Percentiles rank a stretch among this genome's conserved stretches.
Conservation (phyloP, 192 early-diverging fungal genomes). For the Gamsiella multidivaricata region DNA sequence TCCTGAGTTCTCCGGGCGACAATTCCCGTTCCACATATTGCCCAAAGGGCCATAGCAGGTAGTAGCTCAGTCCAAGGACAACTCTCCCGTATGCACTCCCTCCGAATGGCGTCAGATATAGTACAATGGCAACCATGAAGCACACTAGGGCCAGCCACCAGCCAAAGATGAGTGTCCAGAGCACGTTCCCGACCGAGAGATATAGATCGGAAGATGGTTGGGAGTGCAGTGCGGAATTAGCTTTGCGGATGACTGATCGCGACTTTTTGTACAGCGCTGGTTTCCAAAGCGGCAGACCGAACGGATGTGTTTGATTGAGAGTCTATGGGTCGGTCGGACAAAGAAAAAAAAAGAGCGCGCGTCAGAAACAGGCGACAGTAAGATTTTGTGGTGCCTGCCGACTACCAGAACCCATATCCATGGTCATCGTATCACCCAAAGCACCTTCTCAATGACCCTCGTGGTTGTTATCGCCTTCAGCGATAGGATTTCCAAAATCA, state of each 20-base stretch:
- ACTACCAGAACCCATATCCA: neutral
- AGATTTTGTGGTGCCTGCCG: conserved; percentile 1
- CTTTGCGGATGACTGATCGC: conserved; percentile 85
- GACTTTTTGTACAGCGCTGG: conserved; percentile 96
- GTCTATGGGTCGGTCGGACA: conserved; percentile 58
- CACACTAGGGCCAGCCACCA: conserved; percentile 89
- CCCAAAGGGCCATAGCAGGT: conserved; percentile 97
- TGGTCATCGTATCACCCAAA: no score
- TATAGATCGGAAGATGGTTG: conserved; percentile 74
- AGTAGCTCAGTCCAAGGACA: conserved; percentile 80
- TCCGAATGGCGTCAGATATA: conserved; percentile 66
- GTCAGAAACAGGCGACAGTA: conserved; percentile 27
- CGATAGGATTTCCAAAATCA: no score
- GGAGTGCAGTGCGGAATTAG: conserved; percentile 86
- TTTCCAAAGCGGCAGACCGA: conserved; percentile 97
- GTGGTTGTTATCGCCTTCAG: no score
- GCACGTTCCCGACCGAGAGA: conserved; percentile 85
- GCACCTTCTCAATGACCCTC: no score
- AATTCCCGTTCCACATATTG: conserved; percentile 83
- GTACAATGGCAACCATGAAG: conserved; percentile 67
- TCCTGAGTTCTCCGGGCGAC: conserved; percentile 32
- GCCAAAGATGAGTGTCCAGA: conserved; percentile 91
- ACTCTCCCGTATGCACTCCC: conserved; percentile 72
- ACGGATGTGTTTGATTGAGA: conserved; percentile 88
- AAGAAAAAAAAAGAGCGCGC: neutral